Conservation (phyloP, 768 basidiomycete genomes). For the Calocybe gangraenosa region DNA sequence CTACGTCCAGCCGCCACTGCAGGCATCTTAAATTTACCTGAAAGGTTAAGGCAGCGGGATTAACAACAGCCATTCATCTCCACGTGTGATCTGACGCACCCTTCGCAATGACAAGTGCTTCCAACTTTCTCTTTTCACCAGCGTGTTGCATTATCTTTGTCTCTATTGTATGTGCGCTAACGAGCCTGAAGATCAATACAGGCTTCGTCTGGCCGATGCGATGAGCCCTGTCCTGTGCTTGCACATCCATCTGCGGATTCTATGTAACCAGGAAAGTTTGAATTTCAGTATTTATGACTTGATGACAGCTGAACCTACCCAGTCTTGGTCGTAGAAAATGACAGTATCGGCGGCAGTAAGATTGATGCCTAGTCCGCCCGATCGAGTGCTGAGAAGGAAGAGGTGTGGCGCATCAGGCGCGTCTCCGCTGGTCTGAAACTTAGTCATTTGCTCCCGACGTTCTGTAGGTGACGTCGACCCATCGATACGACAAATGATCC, state of each 20-base stretch:
- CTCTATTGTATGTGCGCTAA: constrained; percentile 88
- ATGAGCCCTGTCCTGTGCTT: constrained; percentile 94
- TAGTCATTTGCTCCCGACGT: constrained; percentile 80
- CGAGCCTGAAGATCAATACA: constrained; percentile 84
- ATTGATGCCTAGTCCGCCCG: constrained; percentile 80
- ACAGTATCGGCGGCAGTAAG: constrained; percentile 84
- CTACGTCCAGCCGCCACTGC: constrained; percentile 42
- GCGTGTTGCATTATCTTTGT: constrained; percentile 89
- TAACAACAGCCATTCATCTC: background rate
- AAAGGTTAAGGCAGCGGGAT: background rate
- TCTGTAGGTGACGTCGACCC: constrained; percentile 78
- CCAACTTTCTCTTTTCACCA: constrained; percentile 82
- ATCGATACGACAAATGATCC: constrained; percentile 88
- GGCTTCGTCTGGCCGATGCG: constrained; percentile 93
- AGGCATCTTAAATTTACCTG: constrained; percentile 83
- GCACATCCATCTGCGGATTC: constrained; percentile 96
- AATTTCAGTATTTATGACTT: too few species aligned
- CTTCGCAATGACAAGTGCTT: constrained; percentile 93
- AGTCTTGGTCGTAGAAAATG: constrained; percentile 91
- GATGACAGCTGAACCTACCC: constrained; percentile 44
- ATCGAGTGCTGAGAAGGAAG: constrained; percentile 77
- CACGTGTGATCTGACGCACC: constrained; percentile 34
- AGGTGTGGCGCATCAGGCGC: constrained; percentile 59
- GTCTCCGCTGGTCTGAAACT: constrained; percentile 74
- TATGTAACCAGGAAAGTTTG: constrained; percentile 20